phyloP scores from a whole-genome alignment of 2,329 filamentous ascomycete genomes.

The Ascomycota sp. region DNA sequence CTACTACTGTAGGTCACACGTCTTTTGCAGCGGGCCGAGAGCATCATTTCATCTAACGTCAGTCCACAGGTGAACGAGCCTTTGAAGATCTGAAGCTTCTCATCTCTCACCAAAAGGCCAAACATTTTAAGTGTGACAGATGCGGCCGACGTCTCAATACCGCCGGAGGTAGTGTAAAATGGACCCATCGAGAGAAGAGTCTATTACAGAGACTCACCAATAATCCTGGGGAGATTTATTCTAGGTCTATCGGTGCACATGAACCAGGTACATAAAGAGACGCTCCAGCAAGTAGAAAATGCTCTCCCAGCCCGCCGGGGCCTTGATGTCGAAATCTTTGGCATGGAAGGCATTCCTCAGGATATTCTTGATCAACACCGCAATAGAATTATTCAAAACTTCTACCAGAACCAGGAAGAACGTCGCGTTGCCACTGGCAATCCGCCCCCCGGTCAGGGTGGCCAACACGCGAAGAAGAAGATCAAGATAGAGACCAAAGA shows the following conservation, averaged over 20 bases:
- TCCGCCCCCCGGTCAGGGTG: slow-evolving; percentile 41
- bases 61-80: slow-evolving; percentile 52
- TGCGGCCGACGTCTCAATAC: slow-evolving; percentile 80
- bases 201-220: too few relatives aligned
- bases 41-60: slow-evolving; percentile 1
- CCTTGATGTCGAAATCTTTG: slow-evolving; percentile 87
- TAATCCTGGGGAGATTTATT: background rate
- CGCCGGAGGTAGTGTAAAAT: slow-evolving; percentile 46
- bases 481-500: slow-evolving; percentile 51
- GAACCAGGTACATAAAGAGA: slow-evolving; percentile 97
- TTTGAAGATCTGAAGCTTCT: slow-evolving; percentile 95
- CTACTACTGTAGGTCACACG: slow-evolving; percentile 54
- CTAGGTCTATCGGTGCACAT: slow-evolving; percentile 83
- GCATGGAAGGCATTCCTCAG: slow-evolving; percentile 88
- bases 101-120: slow-evolving; percentile 94
- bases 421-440: slow-evolving; percentile 67
- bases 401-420: slow-evolving; percentile 67
- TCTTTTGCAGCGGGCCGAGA: slow-evolving; percentile 1
- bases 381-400: slow-evolving; percentile 65
- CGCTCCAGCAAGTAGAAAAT: slow-evolving; percentile 70
- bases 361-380: slow-evolving; percentile 66
- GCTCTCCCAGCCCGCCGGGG: slow-evolving; percentile 67
- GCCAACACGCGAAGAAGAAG: slow-evolving; percentile 46
- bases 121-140: slow-evolving; percentile 92
- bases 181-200: too few relatives aligned